These are phyloP conservation scores for Gastroboletus turbinatus DNA, from an alignment of 1,284 basidiomycete genomes.

Conservation along the genomic window DNA sequence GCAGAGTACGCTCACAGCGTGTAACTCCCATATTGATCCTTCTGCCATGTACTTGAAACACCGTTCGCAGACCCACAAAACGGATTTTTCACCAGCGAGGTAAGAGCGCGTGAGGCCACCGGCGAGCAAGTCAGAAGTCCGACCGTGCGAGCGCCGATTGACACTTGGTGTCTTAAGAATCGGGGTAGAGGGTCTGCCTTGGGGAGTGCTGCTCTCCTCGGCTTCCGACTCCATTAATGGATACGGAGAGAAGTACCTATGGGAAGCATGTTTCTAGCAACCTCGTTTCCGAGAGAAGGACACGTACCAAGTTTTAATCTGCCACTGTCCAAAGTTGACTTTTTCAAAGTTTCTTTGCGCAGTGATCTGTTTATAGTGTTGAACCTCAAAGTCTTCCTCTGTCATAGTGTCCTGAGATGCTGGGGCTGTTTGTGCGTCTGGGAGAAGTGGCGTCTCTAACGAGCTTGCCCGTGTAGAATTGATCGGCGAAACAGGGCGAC, in stretches of 20 bases:
- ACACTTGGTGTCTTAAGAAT: slow-evolving; percentile 47
- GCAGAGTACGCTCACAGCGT: slow-evolving; percentile 55
- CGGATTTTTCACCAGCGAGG: slow-evolving; percentile 46
- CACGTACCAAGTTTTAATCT: slow-evolving; percentile 77
- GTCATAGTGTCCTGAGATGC: slow-evolving; percentile 38
- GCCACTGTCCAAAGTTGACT: slow-evolving; percentile 73
- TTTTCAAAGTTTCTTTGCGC: slow-evolving; percentile 76
- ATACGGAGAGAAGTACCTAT: slow-evolving; percentile 88
- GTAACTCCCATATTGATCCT: slow-evolving; percentile 67
- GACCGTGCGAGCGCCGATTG: slow-evolving; percentile 56
- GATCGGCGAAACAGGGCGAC: slow-evolving; percentile 17
- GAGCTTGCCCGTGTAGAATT: slow-evolving; percentile 21
- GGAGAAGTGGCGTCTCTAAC: slow-evolving; percentile 1
- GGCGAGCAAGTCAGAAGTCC: slow-evolving; percentile 70
- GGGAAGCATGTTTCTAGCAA: slow-evolving; percentile 6
- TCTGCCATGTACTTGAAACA: slow-evolving; percentile 98
- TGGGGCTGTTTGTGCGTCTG: slow-evolving; percentile 1
- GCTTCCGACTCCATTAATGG: slow-evolving; percentile 66
- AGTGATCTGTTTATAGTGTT: slow-evolving; percentile 64
- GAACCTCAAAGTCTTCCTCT: slow-evolving; percentile 68
- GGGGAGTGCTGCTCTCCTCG: slow-evolving; percentile 40
- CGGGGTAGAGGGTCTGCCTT: slow-evolving; percentile 21
- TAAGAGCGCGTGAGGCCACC: slow-evolving; percentile 59
- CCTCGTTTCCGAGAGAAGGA: background rate
- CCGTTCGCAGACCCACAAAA: slow-evolving; percentile 83